Evolutionary conservation across 495 filamentous ascomycete genomes (phyloP), one percentile per base, ranked within the genome.

Genomic region (Hyphodiscus hymeniophilus): DNA sequence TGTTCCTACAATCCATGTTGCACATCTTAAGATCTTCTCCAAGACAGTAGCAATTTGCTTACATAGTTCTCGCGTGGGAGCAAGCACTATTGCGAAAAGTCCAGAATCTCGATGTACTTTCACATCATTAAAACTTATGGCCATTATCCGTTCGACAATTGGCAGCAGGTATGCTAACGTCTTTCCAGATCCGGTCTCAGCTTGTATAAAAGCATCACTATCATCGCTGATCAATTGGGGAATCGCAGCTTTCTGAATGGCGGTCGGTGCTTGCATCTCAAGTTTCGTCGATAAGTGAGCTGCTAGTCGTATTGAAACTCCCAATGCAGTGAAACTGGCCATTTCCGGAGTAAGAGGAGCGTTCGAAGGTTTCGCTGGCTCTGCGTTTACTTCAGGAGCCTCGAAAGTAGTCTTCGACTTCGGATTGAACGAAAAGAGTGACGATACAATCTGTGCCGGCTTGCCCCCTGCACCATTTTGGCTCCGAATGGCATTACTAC

Each of bases 101-200:
- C 92, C 92, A 23, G 90, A 92, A 54, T 87, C 79, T 33, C 90
- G 74, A 52, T 89, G 84, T 41, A 60, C 88, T 71, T 55, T 63
- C 63, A 34, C 55, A 38, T 75, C 66, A 51, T 62, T 60, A n/a
- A 65, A 59, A 34, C 86, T 89, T 18, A 95, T 67, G 10, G 75
- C 67, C 69, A 94, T 82, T 41, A 98, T 85, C 35, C 87, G 73
- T 55, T 98, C 82, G 15, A 97, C 81, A 31, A 98, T 85, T 1
- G 92, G 92, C 4, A 98, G 63, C 8, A 96, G 72, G 62, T 97
- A 98, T 28, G 92, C 89, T 40, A 98, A 65, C 3, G 92, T 98
- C 66, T 98, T 98, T 60, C 92, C 92, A 0, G 94, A 98, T 26
- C 92, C 92, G 0, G 92, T 98, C 65, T 98, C 85, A 12, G 94